Evolutionary conservation across 257 asterid species (phyloP).

Genomic region (Ocimum tenuiflorum): DNA sequence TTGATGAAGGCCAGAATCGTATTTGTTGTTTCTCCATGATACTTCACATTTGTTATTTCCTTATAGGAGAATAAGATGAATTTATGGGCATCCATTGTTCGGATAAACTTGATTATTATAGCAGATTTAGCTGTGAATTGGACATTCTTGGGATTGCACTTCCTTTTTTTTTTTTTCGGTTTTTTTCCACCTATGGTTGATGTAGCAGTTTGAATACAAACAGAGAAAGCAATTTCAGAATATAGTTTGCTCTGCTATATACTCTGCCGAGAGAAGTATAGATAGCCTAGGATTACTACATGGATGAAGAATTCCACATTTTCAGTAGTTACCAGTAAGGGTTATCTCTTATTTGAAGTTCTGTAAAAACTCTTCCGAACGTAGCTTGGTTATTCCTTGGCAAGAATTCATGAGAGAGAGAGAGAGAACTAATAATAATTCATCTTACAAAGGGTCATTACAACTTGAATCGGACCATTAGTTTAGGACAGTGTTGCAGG

Average conservation of each 20-base stretch:
- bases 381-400: too few relatives aligned
- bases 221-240: too few relatives aligned
- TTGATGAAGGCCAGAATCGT: too few relatives aligned
- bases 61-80: neutral
- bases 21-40: too few relatives aligned
- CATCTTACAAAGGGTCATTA: constrained; percentile 24
- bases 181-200: too few relatives aligned
- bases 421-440: constrained; percentile 11
- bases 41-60: too few relatives aligned
- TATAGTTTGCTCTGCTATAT: too few relatives aligned
- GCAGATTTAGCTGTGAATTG: neutral
- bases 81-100: neutral
- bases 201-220: too few relatives aligned
- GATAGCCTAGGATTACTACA: too few relatives aligned
- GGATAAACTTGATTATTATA: neutral
- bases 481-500: neutral
- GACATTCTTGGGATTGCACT: neutral
- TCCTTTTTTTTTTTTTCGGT: too few relatives aligned
- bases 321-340: neutral
- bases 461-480: neutral
- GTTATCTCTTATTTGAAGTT: neutral
- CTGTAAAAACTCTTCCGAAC: neutral
- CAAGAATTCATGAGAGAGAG: neutral
- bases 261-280: too few relatives aligned
- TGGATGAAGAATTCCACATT: too few relatives aligned